Conservation (phyloP, 2,329 filamentous ascomycete species). For the Alternaria tenuissima region DNA sequence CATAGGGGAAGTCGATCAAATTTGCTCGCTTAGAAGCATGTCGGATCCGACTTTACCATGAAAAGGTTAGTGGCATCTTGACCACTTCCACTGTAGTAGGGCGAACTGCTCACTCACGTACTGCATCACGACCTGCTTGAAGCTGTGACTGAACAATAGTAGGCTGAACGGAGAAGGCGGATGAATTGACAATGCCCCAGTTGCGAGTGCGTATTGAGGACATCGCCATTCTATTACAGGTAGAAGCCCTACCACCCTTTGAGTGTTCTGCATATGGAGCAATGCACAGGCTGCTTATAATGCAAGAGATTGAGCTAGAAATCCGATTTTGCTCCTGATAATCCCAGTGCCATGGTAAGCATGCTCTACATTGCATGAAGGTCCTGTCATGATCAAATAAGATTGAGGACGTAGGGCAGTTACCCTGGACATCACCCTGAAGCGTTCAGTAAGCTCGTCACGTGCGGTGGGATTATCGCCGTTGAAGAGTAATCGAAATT, state of each 20-base stretch:
- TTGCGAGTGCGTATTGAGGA: neutral
- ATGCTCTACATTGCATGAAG: neutral
- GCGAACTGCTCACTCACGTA: neutral
- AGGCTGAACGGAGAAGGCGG: neutral
- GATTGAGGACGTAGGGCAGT: neutral
- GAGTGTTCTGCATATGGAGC: neutral
- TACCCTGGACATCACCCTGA: neutral
- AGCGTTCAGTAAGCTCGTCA: neutral
- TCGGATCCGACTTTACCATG: neutral
- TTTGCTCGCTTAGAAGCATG: slow-evolving; percentile 9
- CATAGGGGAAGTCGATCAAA: neutral
- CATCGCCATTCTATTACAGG: no score
- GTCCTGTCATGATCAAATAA: neutral
- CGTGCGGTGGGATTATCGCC: neutral
- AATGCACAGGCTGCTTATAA: neutral
- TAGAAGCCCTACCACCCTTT: no score
- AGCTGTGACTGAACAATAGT: neutral
- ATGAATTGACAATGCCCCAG: neutral
- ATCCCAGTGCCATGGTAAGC: no score
- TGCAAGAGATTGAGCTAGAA: neutral
- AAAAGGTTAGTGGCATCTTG: neutral
- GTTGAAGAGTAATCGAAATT: neutral
- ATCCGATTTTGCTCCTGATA: neutral
- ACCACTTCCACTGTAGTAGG: neutral
- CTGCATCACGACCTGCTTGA: neutral